phyloP scores from a whole-genome alignment of 2,329 filamentous ascomycete genomes.

The Furcasterigmium sp. region DNA sequence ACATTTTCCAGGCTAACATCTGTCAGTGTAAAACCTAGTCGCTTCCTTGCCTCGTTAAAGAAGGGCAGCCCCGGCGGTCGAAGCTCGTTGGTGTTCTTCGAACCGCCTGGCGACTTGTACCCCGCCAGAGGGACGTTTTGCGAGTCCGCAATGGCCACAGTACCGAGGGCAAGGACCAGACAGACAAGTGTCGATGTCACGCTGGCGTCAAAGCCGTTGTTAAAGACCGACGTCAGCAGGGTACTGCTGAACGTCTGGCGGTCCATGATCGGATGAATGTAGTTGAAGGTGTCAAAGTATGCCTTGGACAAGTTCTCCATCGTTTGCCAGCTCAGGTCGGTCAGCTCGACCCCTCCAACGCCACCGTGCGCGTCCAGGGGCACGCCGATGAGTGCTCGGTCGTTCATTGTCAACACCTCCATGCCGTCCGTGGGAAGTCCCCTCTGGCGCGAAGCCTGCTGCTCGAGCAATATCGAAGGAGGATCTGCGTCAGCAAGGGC shows the following conservation, averaged over 20 bases:
- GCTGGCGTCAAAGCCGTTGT: conserved; percentile 44
- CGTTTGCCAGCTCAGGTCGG: conserved; percentile 36
- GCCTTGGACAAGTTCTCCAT: conserved; percentile 45
- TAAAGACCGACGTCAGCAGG: conserved; percentile 38
- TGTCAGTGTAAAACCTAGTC: conserved; percentile 52
- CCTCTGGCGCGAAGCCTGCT: conserved; percentile 2
- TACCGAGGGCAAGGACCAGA: conserved; percentile 53
- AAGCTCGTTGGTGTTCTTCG: conserved; percentile 43
- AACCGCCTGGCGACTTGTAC: conserved; percentile 41
- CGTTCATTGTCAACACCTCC: conserved; percentile 3
- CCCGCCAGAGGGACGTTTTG: conserved; percentile 38
- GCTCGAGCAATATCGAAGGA: conserved; percentile 5
- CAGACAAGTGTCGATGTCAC: conserved; percentile 46
- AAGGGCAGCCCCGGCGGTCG: conserved; percentile 51
- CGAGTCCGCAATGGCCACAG: conserved; percentile 47
- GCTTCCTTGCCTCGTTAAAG: conserved; percentile 57
- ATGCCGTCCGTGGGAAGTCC: conserved; percentile 5
- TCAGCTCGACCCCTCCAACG: background rate
- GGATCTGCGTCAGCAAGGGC: conserved; percentile 5
- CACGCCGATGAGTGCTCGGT: background rate
- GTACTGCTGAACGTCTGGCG: conserved; percentile 46
- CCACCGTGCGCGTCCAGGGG: conserved; percentile 1
- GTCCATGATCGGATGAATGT: conserved; percentile 53
- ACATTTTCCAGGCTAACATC: conserved; percentile 54
- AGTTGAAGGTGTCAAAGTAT: conserved; percentile 57